phyloP scores from a whole-genome alignment of 257 asterid species.

The Eustoma russellianum region DNA sequence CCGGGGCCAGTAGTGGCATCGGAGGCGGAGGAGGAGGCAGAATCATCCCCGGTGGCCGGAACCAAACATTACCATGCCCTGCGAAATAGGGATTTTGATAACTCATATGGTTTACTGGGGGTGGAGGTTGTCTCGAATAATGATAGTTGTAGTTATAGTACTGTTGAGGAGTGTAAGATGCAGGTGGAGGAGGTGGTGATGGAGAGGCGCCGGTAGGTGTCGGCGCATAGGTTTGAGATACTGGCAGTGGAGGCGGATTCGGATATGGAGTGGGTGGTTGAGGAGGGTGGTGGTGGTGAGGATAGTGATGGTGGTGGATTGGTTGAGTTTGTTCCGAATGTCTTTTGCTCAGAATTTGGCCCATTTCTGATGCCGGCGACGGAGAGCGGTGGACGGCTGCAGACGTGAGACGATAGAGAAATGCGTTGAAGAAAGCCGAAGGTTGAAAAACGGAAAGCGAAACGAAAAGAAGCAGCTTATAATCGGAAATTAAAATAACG shows the following conservation, averaged over 20 bases:
- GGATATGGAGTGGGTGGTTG: conserved; percentile 12
- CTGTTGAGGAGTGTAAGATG: conserved; percentile 20
- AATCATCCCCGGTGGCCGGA: conserved; percentile 17
- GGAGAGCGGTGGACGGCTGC: conserved; percentile 10
- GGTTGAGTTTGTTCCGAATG: conserved; percentile 18
- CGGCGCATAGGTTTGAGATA: conserved; percentile 22
- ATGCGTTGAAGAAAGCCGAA: background rate
- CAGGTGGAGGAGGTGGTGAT: conserved; percentile 21
- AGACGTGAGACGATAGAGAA: too few relatives aligned
- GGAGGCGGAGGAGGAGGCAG: conserved; percentile 17
- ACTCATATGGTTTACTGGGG: conserved; percentile 22
- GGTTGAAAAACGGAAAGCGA: background rate
- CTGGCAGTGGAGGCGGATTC: conserved; percentile 21
- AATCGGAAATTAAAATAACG: background rate
- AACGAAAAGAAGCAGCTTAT: background rate
- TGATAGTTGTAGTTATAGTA: conserved; percentile 17
- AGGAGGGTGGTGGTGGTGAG: conserved; percentile 13
- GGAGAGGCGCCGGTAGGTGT: conserved; percentile 15
- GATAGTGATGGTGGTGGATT: conserved; percentile 17
- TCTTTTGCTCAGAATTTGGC: conserved; percentile 50
- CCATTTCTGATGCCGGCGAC: conserved; percentile 28
- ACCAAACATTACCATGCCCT: conserved; percentile 37
- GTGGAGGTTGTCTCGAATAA: conserved; percentile 28
- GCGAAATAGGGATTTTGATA: conserved; percentile 34
- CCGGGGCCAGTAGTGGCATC: conserved; percentile 28